Base-by-base conservation (phyloP, 345 rosid species). In the Salix viminalis region DNA sequence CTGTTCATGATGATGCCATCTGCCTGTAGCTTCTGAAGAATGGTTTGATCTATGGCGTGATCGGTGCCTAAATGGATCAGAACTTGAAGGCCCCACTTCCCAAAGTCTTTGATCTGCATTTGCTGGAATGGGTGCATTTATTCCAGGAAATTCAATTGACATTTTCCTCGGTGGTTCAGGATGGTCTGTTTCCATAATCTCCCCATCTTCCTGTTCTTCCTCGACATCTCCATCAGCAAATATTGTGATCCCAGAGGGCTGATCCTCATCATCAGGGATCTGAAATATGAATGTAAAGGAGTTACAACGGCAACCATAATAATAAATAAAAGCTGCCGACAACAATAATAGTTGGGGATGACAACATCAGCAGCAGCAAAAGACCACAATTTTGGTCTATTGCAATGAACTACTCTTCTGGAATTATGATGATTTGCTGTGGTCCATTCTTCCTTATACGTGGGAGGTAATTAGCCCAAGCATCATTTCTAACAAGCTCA, bases 111-210 rank as follows among this genome's bases (percentile, higher is more conserved):
- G 84, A 84, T 96, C 91, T 30, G 97, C 94, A 65, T 86, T 86
- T 76, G 84, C 86, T 30, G 94, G 99, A 69, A 96, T 88, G 14
- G 95, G 92, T 56, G 92, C 97, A 73, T 96, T 96, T 73, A 93
- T 77, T 76, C 99, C 99, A 0, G 95, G 98, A 82, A 96, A 96
- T 75, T 82, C 83, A 71, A 89, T 86, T 5, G 86, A 79, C 92
- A 37, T 92, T 81, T 85, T 92, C 88, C 8, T 84, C 75, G 28
- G 26, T 42, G 82, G 88, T 72, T 85, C 86, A 79, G 81, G 78
- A 77, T 1, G 62, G 30, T 78, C 72, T 42, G 65, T 79, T 73
- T 83, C 92, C 30, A 72, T 24, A 44, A 91, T 89, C 83, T 90
- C 97, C 32, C 97, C 97, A 58, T 96, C 97, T 84, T 88, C 90